Evolutionary conservation across 768 basidiomycete species (phyloP), one percentile per base, ranked within the genome.

Genomic region (Grammothele lineata): DNA sequence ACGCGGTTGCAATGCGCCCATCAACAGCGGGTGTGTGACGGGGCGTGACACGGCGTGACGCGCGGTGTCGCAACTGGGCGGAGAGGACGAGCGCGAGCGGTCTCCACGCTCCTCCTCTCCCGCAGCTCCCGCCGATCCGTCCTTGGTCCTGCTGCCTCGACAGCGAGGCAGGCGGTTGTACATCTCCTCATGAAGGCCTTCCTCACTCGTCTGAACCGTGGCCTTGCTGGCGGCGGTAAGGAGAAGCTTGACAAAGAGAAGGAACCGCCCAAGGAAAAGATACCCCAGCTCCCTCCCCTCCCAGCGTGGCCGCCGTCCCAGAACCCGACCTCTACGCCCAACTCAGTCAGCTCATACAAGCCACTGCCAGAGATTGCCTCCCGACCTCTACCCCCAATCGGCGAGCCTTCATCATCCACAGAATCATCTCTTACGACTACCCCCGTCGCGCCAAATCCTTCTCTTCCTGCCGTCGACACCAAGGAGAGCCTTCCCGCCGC

Each of bases 101-200:
- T 54, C 42, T 51, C 50, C 50, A 46, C 54, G 38, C 46, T 46
- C 48, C 45, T 46, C 50, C 40, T 47, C 50, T 27, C 35, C 37
- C 47, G 45, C 52, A 46, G 37, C 47, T 52, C 35, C 47, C 49
- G 51, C 54, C 49, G 48, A 44, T 43, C 47, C 46, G 42, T 39
- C 40, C 36, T 43, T 42, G 40, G 33, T 23, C 40, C 40, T 40
- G 46, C 44, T 57, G 46, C 49, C 51, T 47, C 43, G 23, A 37
- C 40, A 21, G 27, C 33, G 35, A 40, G 41, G 37, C 48, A 37
- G 34, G 35, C 51, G 37, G 46, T 43, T 25, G 22, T 47, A 38
- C 38, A 30, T 40, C 17, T 44, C 51, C 65, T 30, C 65, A 92
- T 92, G 88, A 91, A 89, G 76, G 88, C 89, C 36, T 85, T 91